Base-by-base conservation (phyloP, 2,329 filamentous ascomycete genomes). In the Penicillium janthinellum region DNA sequence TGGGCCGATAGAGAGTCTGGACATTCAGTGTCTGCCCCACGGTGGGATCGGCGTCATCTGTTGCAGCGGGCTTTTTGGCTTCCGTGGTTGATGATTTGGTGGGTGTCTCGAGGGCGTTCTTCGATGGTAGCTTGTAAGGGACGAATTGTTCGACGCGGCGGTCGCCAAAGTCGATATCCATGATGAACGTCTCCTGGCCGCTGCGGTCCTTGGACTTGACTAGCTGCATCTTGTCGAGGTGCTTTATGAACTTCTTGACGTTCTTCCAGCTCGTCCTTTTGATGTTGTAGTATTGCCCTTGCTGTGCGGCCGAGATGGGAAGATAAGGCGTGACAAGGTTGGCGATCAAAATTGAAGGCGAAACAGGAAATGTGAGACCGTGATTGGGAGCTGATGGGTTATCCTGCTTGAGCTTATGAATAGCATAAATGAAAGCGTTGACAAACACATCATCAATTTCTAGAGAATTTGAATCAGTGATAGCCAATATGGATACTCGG, bases 191-290 rank as follows among this genome's bases (percentile, higher is more conserved):
- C 69, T 90, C 87, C 38, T 86, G 83, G 4, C 86, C 85, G 61
- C 83, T 85, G 38, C 85, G 81, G 52, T 89, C 87, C 70, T 90
- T 90, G 48, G 81, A 82, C 67, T 87, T 88, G 65, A 88, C 73
- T n/a, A 89, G 76, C 17, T 79, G 72, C 50, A 84, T 77, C 72
- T 89, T 90, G 71, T 89, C 87, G 10, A 90, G 78, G 55, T 84
- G 79, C 67, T 89, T 90, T 74, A 90, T 83, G 71, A 90, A 89
- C 65, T 88, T 90, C 69, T 86, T 87, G 60, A 87, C 82, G 61
- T 85, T 89, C 75, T 90, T 90, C 85, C 85, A 89, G 62, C 84
- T 87, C 3, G 86, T 87, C 75, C 89, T 90, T 70, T 89, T 90
- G 73, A 90, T 88, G 64, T 87, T 85, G 54, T 87, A 82, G 60